These are phyloP conservation scores for Paraleonurus japonicus DNA, from an alignment of 257 asterid genomes.

Conservation along the genomic window DNA sequence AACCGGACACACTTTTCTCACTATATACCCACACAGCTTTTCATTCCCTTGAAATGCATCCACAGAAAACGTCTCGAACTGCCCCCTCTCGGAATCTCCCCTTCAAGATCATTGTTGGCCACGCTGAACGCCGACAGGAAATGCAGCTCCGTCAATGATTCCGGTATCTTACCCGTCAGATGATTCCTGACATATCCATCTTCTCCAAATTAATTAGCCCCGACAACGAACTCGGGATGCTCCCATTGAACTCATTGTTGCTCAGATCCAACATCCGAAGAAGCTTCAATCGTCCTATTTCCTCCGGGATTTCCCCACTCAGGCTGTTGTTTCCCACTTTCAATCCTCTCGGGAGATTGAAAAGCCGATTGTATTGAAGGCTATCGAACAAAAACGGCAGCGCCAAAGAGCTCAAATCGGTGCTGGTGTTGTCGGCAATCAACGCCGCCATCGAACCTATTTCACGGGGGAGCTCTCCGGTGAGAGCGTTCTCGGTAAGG, in stretches of 20 bases:
- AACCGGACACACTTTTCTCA: conserved; percentile 24
- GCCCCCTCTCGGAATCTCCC: conserved; percentile 50
- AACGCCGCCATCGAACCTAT: conserved; percentile 35
- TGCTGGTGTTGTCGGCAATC: conserved; percentile 35
- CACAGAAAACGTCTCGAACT: conserved; percentile 44
- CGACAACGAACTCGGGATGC: conserved; percentile 47
- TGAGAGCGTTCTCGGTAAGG: conserved; percentile 38
- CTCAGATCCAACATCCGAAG: conserved; percentile 41
- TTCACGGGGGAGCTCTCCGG: conserved; percentile 41
- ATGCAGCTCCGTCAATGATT: conserved; percentile 33
- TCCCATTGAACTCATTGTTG: conserved; percentile 40
- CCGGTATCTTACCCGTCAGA: conserved; percentile 49
- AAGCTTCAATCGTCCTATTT: conserved; percentile 42
- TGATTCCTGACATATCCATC: conserved; percentile 43
- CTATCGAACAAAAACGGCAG: conserved; percentile 45
- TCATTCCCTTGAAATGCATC: conserved; percentile 49
- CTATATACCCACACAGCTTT: conserved; percentile 39
- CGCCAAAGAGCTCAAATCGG: conserved; percentile 40
- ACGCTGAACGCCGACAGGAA: conserved; percentile 55
- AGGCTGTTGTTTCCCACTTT: conserved; percentile 45
- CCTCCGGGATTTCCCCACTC: conserved; percentile 46
- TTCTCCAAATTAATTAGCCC: conserved; percentile 38
- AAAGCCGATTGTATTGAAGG: conserved; percentile 42
- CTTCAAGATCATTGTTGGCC: conserved; percentile 47
- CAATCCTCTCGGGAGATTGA: conserved; percentile 45